phyloP scores from a whole-genome alignment of 352 stramenopile genomes.

The Pythium angustatum region DNA sequence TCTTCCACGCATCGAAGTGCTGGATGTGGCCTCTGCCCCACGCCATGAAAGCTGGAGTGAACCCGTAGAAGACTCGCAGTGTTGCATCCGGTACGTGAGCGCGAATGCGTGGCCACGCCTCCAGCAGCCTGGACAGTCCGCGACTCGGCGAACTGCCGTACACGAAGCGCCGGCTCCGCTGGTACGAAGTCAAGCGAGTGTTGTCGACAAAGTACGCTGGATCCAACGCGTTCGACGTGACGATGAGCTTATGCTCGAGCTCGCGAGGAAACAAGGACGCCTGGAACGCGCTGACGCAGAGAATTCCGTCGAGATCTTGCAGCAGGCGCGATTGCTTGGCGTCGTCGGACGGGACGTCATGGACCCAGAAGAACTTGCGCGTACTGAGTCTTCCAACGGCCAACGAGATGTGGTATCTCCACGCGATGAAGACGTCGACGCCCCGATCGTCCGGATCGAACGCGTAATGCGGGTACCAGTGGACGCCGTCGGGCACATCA shows the following conservation, averaged over 20 bases:
- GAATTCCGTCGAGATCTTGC: constrained; percentile 49
- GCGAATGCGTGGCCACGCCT: constrained; percentile 73
- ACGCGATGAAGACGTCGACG: constrained; percentile 90
- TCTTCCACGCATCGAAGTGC: constrained; percentile 67
- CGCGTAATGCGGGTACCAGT: constrained; percentile 71
- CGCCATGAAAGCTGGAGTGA: constrained; percentile 72
- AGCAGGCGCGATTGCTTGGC: constrained; percentile 40
- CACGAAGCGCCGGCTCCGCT: constrained; percentile 72
- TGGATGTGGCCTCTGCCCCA: constrained; percentile 49
- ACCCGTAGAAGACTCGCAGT: constrained; percentile 90
- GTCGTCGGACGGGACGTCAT: constrained; percentile 63
- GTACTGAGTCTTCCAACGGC: constrained; percentile 41
- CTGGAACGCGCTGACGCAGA: constrained; percentile 86
- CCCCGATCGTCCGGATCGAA: constrained; percentile 60
- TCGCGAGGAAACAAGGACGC: constrained; percentile 44
- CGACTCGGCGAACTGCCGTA: constrained; percentile 87
- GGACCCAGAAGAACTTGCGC: constrained; percentile 77
- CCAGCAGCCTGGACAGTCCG: constrained; percentile 68
- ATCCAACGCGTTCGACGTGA: constrained; percentile 81
- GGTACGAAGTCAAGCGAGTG: not conserved
- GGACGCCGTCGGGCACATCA: constrained; percentile 43
- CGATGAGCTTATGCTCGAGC: constrained; percentile 49
- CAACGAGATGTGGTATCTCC: constrained; percentile 88
- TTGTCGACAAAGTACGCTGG: constrained; percentile 56
- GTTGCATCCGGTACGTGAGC: constrained; percentile 47